Base-by-base conservation (phyloP, 306 rosid species). In the Prinsepia uniflora region DNA sequence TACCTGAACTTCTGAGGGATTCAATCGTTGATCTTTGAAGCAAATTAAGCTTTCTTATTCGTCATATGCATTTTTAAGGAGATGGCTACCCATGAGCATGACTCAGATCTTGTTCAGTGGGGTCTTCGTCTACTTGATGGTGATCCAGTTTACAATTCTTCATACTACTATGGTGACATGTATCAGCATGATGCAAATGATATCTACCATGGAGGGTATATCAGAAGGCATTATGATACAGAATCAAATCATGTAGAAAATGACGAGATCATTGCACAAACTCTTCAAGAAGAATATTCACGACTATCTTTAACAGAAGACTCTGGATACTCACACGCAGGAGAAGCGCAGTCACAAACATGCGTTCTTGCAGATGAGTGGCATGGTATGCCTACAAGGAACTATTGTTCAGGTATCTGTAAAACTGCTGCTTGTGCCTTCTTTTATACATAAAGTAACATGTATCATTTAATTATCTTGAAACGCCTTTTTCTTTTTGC, bases 281-380 rank as follows among this genome's bases (percentile, higher is more conserved):
- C 88, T 34, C 96, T 92, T 63, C 98, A 90, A 81, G 92, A 92
- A 77, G 90, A 90, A 74, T 90, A 83, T 81, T 78, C 88, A 10
- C 85, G 55, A 54, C 81, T 90, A 60, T 81, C 82, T 5, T 59
- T 88, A 45, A 73, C 73, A 15, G 96, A 92, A 59, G 8, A 70
- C 73, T 81, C 94, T 41, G 66, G 76, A 63, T 74, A 75, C 74
- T 72, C 83, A 12, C 78, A 75, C 65, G 78, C 76, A 68, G 78
- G 83, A 70, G 87, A 82, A 64, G 84, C 81, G 13, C 84, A 68
- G 36, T 75, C 73, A 68, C 88, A 76, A 76, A 73, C 75, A 14
- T 71, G 92, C 74, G 68, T 65, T 62, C 74, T 81, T 54, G 71
- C 76, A 46, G 75, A 81, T 79, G 74, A 77, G 82, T 90, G 92